A percentile compares a stretch with the other conserved stretches of the same genome.
Evolutionary conservation across 768 basidiomycete species (phyloP).

Genomic region (Tephrocybe sp.): DNA sequence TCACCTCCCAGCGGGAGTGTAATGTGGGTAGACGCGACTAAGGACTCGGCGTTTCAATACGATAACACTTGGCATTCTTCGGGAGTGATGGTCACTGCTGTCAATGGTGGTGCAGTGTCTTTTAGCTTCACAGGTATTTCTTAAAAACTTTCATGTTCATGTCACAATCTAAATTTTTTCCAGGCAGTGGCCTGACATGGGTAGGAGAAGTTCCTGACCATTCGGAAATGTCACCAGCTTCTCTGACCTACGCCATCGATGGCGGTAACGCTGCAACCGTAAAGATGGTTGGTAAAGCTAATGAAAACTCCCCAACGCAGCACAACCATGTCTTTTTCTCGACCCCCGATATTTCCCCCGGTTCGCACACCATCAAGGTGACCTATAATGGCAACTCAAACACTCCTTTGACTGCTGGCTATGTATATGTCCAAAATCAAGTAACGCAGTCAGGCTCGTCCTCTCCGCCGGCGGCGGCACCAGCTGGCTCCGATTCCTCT

Average conservation of each 20-base stretch:
- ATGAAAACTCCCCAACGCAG: not conserved
- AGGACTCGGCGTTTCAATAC: not conserved
- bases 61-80: not conserved
- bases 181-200: not conserved
- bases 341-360: not conserved
- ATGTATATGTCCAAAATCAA: slow-evolving; percentile 1
- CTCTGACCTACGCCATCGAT: not conserved
- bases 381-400: slow-evolving; percentile 4
- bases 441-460: not conserved
- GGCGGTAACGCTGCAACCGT: not conserved
- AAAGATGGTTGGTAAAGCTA: not conserved
- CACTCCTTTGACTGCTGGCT: slow-evolving; percentile 2
- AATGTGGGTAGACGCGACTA: not conserved
- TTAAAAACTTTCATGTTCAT: not conserved
- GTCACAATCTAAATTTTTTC: not conserved
- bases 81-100: not conserved
- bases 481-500: not conserved
- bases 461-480: not conserved
- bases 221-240: not conserved
- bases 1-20: not conserved
- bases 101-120: not conserved
- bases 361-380: slow-evolving; percentile 4
- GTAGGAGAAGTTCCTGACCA: not conserved
- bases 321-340: not conserved
- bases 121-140: not conserved